These are phyloP conservation scores for Corymbia maculata DNA, from an alignment of 345 rosid genomes.

Conservation along the genomic window DNA sequence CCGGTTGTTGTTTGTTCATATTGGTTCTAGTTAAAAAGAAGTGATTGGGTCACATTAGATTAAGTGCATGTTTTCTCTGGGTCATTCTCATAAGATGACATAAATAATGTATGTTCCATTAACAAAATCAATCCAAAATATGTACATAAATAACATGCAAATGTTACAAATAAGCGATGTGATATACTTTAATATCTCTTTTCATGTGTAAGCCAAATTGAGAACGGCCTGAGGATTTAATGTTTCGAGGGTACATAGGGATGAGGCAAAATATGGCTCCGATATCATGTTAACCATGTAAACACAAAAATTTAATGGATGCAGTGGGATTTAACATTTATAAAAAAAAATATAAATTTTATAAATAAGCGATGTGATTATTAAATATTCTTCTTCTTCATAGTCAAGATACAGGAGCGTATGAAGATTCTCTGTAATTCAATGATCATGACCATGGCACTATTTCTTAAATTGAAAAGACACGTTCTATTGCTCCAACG, in stretches of 20 bases:
- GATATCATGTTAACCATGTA: background rate
- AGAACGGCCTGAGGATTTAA: background rate
- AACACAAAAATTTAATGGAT: background rate
- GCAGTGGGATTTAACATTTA: background rate
- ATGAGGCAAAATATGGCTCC: background rate
- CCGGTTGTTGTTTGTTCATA: background rate
- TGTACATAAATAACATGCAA: background rate
- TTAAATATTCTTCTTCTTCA: background rate
- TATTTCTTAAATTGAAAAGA: background rate
- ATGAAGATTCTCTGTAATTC: background rate
- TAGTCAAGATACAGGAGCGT: background rate
- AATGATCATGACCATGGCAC: background rate
- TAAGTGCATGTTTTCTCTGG: background rate
- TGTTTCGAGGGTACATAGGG: no score
- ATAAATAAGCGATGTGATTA: background rate
- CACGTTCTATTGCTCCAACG: background rate
- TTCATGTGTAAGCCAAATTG: background rate
- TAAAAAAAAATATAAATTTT: background rate
- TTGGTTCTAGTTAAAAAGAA: background rate
- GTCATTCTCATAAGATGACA: background rate
- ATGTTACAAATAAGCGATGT: background rate
- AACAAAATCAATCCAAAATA: background rate
- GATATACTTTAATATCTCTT: background rate
- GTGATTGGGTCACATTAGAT: background rate
- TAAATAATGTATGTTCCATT: background rate